phyloP scores from a whole-genome alignment of 2,329 filamentous ascomycete genomes.

The Rhexocercosporidium sp. region DNA sequence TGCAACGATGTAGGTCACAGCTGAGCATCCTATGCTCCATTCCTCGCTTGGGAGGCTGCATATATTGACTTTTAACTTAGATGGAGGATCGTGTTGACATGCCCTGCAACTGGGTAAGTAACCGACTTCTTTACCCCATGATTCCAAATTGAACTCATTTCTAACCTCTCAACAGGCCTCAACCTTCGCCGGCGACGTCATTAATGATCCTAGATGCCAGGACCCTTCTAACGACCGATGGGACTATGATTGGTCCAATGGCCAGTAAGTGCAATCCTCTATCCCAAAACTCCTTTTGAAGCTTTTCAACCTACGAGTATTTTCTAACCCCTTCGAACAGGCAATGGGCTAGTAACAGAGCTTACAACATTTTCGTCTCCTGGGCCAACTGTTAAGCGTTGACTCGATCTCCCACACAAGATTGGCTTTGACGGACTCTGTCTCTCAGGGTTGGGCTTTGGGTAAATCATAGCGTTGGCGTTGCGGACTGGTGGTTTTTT shows the following conservation, averaged over 20 bases:
- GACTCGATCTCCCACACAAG: background rate
- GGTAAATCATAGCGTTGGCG: background rate
- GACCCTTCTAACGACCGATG: background rate
- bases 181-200: background rate
- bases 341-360: background rate
- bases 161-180: background rate
- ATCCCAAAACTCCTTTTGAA: background rate
- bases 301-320: too few relatives aligned
- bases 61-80: background rate
- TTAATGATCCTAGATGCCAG: background rate
- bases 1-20: slow-evolving; percentile 2
- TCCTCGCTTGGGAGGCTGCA: background rate
- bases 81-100: background rate
- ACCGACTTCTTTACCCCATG: background rate
- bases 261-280: background rate
- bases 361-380: background rate
- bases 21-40: background rate
- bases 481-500: background rate
- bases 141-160: background rate
- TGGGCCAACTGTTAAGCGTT: background rate
- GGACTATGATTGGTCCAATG: background rate
- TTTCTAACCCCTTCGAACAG: background rate
- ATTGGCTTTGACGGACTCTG: background rate
- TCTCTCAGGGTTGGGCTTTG: background rate
- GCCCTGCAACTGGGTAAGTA: slow-evolving; percentile 6